A percentile compares a stretch with the other conserved stretches of the same genome.
Evolutionary conservation across 495 filamentous ascomycete genomes (phyloP).

Genomic region (Symbiotaphrina buchneri): DNA sequence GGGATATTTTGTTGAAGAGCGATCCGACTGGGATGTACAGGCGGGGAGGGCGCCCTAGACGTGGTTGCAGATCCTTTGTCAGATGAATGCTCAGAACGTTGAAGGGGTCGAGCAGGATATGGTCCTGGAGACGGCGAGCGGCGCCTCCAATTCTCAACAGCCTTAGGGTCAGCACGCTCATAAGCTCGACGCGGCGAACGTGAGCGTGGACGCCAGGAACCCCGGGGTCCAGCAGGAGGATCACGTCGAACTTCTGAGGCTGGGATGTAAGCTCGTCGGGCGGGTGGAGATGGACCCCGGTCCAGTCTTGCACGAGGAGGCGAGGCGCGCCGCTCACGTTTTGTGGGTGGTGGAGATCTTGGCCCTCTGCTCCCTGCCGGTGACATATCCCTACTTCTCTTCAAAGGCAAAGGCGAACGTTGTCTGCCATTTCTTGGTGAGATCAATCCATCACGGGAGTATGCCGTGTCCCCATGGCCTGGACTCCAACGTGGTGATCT

Average conservation of each 20-base stretch:
- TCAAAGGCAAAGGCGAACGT: constrained; percentile 13
- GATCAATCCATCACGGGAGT: too few relatives aligned
- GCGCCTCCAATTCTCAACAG: constrained; percentile 12
- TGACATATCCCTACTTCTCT: constrained; percentile 13
- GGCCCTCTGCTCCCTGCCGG: constrained; percentile 11
- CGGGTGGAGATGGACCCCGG: constrained; percentile 4
- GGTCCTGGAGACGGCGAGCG: constrained; percentile 15
- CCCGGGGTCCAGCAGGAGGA: constrained; percentile 1
- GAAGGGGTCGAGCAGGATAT: constrained; percentile 7
- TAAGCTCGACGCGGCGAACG: constrained; percentile 12
- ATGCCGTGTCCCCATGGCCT: too few relatives aligned
- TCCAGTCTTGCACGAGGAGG: constrained; percentile 10
- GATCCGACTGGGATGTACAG: constrained; percentile 14
- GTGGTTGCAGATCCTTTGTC: constrained; percentile 13
- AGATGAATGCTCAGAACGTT: constrained; percentile 8
- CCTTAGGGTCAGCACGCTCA: constrained; percentile 11
- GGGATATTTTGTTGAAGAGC: constrained; percentile 4
- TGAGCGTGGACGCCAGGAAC: constrained; percentile 13
- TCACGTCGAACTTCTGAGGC: constrained; percentile 2
- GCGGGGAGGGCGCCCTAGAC: constrained; percentile 17
- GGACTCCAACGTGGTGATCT: constrained; percentile 8
- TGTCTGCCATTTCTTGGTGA: constrained; percentile 7
- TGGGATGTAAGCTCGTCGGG: constrained; percentile 3
- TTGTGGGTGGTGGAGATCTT: constrained; percentile 11
- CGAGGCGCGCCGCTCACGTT: constrained; percentile 12